Base-by-base conservation (phyloP, 441 rosid species). In the Syzygium malaccense region DNA sequence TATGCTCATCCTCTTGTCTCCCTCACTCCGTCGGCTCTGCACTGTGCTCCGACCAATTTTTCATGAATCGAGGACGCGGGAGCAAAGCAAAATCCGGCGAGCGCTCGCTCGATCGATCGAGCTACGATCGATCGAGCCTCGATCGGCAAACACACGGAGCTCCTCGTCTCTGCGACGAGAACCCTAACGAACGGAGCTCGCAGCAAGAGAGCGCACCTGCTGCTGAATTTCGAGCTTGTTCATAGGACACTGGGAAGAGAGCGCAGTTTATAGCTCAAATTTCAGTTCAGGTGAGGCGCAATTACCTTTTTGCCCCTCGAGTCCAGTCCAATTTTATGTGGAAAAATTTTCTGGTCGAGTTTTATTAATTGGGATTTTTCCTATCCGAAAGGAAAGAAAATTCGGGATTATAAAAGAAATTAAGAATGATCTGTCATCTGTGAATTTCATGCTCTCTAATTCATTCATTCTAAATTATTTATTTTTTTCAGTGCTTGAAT, bases 1-100 rank as follows among this genome's bases (percentile, higher is more conserved):
- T 66, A 97, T 94, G 91, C 98, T 97, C 99, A 96, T 96, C 89
- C 79, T 92, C 64, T 45, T 28, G 64, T 53, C 80, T 57, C 49
- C 25, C 30, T 85, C 85, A 56, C 60, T 8, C 60, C 60, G 60
- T 56, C 23, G 7, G 60, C 60, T 56, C 60, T 56, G 23, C 23
- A 20, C 60, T 56, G 18, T 20, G 23, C 60, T 56, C 12, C 60
- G 11, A 23, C 4, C 26, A 56, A 8, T 4, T 45, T 71, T 41
- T 71, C 49, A 45, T 14, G 83, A 75, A 41, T 26, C 4, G n/a
- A 41, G 83, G 49, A 25, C 49, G n/a, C n/a, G 7, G 26, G 41
- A 75, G 83, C n/a, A 4, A 0, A 28, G 33, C 18, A 13, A 75
- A 75, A 3, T 75, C 83, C 83, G 51, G 53, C 83, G 51, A 41